A percentile compares a stretch with the other conserved stretches of the same genome.
Evolutionary conservation across 495 filamentous ascomycete genomes (phyloP).

Genomic region (Penicillium parvum): DNA sequence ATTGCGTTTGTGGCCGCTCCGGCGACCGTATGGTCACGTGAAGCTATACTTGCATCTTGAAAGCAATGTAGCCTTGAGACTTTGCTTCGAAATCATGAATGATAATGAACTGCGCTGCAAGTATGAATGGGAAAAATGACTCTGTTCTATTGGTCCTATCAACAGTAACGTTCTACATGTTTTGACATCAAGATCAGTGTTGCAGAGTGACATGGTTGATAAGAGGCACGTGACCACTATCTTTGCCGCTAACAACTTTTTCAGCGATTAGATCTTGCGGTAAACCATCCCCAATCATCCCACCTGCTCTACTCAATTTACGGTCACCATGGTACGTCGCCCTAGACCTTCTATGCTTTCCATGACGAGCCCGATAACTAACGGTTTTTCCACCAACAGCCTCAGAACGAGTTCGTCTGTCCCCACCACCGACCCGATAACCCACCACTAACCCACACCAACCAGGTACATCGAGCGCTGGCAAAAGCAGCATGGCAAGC

Average conservation of each 20-base stretch:
- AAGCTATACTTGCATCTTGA: background rate
- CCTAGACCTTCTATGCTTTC: background rate
- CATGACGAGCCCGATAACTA: constrained; percentile 3
- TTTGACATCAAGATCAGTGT: background rate
- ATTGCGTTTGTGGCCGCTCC: constrained; percentile 23
- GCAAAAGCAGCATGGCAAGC: constrained; percentile 74
- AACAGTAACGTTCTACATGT: too few species aligned
- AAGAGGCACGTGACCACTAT: constrained; percentile 28
- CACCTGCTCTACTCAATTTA: constrained; percentile 16
- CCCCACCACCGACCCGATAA: constrained; percentile 14
- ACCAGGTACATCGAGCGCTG: constrained; percentile 80
- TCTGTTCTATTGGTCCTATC: too few species aligned
- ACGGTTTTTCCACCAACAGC: constrained; percentile 42
- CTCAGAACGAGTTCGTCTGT: constrained; percentile 70
- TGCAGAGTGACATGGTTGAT: constrained; percentile 19
- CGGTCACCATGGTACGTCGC: constrained; percentile 37
- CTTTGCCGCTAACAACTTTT: constrained; percentile 38
- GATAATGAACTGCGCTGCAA: too few species aligned
- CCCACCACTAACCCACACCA: constrained; percentile 15
- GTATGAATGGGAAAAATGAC: too few species aligned
- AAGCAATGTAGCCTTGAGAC: background rate
- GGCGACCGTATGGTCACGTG: constrained; percentile 32
- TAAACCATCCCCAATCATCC: constrained; percentile 14
- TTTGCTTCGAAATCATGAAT: background rate
- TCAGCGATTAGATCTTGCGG: constrained; percentile 30